phyloP scores from a whole-genome alignment of 306 rosid genomes.

The Parietaria judaica region DNA sequence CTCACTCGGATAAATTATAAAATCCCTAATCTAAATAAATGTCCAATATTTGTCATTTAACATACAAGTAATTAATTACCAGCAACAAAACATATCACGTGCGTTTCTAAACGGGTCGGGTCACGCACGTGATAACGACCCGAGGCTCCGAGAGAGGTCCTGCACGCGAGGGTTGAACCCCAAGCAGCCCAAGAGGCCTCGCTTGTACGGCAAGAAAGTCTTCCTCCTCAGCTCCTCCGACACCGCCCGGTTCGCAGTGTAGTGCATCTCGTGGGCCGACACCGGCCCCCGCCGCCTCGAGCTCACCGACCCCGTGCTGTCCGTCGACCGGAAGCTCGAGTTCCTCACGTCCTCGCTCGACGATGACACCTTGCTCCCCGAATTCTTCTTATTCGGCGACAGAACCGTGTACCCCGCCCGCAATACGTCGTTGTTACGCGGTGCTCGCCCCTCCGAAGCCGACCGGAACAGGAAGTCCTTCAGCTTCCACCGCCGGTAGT shows the following conservation, averaged over 20 bases:
- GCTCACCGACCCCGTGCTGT: constrained; percentile 52
- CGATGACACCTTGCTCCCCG: constrained; percentile 4
- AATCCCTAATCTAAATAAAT: too few relatives aligned
- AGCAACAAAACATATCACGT: too few relatives aligned
- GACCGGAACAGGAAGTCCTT: constrained; percentile 74
- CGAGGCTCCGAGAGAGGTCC: constrained; percentile 39
- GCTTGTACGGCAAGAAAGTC: constrained; percentile 81
- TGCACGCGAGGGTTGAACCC: constrained; percentile 58
- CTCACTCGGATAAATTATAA: too few relatives aligned
- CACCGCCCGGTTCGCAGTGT: constrained; percentile 78
- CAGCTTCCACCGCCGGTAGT: constrained; percentile 59
- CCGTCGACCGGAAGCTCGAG: constrained; percentile 69
- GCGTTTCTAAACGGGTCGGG: not conserved
- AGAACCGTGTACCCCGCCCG: constrained; percentile 31
- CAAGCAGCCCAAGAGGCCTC: constrained; percentile 74
- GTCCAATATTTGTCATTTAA: too few relatives aligned
- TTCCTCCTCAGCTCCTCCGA: constrained; percentile 84
- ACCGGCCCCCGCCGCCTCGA: constrained; percentile 47
- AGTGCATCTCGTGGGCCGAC: constrained; percentile 84
- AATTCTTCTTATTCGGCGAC: constrained; percentile 34
- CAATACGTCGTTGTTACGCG: constrained; percentile 50
- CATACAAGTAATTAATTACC: too few relatives aligned
- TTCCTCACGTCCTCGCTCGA: constrained; percentile 43
- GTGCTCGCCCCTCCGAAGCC: constrained; percentile 76
- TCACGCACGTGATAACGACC: constrained; percentile 49